Evolutionary conservation across 139 green algal species (phyloP), one percentile per base, ranked within the genome.

Genomic region (Astrephomene gubernaculifera): DNA sequence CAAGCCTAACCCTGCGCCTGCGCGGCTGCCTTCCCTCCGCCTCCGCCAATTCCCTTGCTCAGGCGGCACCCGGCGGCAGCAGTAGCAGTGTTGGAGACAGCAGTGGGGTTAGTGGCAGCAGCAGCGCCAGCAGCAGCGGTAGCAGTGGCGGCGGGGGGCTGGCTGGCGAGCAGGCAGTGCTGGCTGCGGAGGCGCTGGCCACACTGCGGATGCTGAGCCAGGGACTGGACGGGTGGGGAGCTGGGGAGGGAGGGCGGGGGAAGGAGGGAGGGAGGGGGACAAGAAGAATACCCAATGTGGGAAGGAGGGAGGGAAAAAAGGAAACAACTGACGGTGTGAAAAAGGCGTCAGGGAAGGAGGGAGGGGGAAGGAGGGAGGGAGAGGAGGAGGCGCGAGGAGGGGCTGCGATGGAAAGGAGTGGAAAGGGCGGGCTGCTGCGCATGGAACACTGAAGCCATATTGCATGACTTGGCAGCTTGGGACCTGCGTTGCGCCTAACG

Each of bases 161-260:
- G 54, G 79, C 2, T 49, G 72, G 39, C 1, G 71, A 92, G 45
- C 61, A 64, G 35, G 85, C 54, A 9, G 27, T 49, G n/a, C 73
- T 93, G 6, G 67, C 86, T 29, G 12, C 29, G 12, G 92, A 95
- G 78, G 78, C 78, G 43, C 22, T 53, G 61, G 39, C n/a, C 24
- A 31, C 61, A 2, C 61, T 84, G 43, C n/a, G 43, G n/a, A 31
- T 10, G 29, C 63, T 84, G 3, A 60, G 39, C 25, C 22, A 53
- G 60, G 78, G 63, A 0, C 78, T 84, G n/a, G 78, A 84, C 43
- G 63, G 63, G 78, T 84, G 64, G 1, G 33, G 36, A 29, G 71
- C 43, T 25, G 78, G 4, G 52, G 41, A 5, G 53, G 25, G 2
- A 85, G 71, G 19, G 43, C 72, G 2, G 14, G 27, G 7, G 25